These are phyloP conservation scores for Psilocybe sp. DNA, from an alignment of 768 basidiomycete species.

Conservation along the genomic window DNA sequence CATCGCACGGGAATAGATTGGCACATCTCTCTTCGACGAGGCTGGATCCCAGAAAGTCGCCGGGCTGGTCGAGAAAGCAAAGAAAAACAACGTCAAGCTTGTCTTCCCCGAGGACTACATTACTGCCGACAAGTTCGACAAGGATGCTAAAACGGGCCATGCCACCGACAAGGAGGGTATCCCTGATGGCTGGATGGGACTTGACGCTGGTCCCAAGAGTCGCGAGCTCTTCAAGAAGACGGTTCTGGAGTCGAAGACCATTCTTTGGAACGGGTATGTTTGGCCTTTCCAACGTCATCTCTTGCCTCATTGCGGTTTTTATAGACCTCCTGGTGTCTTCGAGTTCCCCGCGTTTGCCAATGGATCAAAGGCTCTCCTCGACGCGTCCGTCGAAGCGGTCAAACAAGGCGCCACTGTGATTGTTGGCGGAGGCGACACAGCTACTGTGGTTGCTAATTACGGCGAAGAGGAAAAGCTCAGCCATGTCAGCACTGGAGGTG, in stretches of 20 bases:
- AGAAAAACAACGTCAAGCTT: slow-evolving; percentile 86
- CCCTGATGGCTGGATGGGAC: slow-evolving; percentile 91
- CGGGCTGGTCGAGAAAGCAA: slow-evolving; percentile 85
- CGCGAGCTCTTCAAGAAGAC: slow-evolving; percentile 74
- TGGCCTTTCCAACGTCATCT: neutral
- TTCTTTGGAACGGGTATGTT: slow-evolving; percentile 91
- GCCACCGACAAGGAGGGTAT: slow-evolving; percentile 88
- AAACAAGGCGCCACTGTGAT: slow-evolving; percentile 87
- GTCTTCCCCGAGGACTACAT: slow-evolving; percentile 96
- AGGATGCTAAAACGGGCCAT: slow-evolving; percentile 76
- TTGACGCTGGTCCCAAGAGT: slow-evolving; percentile 88
- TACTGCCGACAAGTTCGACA: slow-evolving; percentile 93
- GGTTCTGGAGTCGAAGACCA: slow-evolving; percentile 88
- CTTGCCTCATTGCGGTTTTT: neutral
- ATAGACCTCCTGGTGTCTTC: slow-evolving; percentile 94
- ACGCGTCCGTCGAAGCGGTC: slow-evolving; percentile 85
- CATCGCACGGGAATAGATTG: slow-evolving; percentile 58
- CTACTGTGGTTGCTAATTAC: slow-evolving; percentile 91
- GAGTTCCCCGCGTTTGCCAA: slow-evolving; percentile 90
- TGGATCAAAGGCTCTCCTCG: slow-evolving; percentile 81
- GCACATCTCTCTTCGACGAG: slow-evolving; percentile 90
- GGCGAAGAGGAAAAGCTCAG: slow-evolving; percentile 84
- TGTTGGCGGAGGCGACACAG: slow-evolving; percentile 93
- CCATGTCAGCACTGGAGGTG: slow-evolving; percentile 96
- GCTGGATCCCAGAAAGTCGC: slow-evolving; percentile 86